Base-by-base conservation (phyloP, 345 rosid genomes). In the Euphorbia pulcherrima region DNA sequence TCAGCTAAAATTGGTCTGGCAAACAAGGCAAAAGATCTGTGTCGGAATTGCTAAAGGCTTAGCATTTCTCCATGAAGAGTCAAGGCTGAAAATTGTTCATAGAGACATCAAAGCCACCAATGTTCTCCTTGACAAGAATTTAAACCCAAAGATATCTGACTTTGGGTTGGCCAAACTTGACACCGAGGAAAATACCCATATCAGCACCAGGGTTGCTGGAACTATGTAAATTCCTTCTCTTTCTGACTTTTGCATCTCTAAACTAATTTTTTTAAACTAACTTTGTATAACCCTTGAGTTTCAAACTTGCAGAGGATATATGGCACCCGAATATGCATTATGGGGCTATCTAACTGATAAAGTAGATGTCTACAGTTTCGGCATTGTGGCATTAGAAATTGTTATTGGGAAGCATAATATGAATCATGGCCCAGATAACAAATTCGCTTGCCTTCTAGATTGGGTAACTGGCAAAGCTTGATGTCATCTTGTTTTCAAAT, bases 261-360 rank as follows among this genome's bases (percentile, higher is more conserved):
- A 7, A 33, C 7, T 3, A 33, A 2, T 33, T 33, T 33, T 33
- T 33, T 33, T 33, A n/a, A n/a, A n/a, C n/a, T n/a, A n/a, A n/a
- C n/a, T n/a, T n/a, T n/a, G n/a, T n/a, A n/a, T n/a, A n/a, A n/a
- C n/a, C n/a, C 7, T 33, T 44, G 8, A 8, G 13, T 44, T 44
- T 8, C 48, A 44, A n/a, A n/a, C 13, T 12, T 74, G 55, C 74
- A 67, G 75, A 35, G 72, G 72, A 47, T 71, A 71, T 24, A 76
- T 67, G 60, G 75, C 75, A 48, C 80, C 76, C 0, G 80, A 76
- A 68, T 76, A 76, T 50, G 73, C 75, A 57, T 44, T 72, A 12
- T 57, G 73, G 73, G 80, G 80, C 50, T 24, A 60, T 24, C 28
- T 76, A 59, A 75, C 73, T 11, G 6, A 68, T 35, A 76, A 76